Percentiles rank a stretch among this genome's conserved stretches.
Evolutionary conservation across 306 rosid genomes (phyloP).

Genomic region (Prunus armeniaca): DNA sequence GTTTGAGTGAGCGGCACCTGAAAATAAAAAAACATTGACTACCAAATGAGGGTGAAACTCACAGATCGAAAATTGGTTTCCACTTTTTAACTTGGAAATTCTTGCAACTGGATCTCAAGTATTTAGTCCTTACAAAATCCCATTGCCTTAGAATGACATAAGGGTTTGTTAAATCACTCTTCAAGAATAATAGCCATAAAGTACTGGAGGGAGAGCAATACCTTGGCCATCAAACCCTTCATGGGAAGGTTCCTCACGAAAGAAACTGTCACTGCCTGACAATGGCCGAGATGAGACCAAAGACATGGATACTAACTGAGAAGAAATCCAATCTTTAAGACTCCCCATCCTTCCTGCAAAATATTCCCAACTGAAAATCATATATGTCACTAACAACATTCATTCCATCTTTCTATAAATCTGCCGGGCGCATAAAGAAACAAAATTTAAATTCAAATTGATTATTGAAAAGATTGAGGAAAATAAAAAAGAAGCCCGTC

Average conservation of each 20-base stretch:
- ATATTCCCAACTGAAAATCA: constrained; percentile 11
- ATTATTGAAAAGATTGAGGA: not conserved
- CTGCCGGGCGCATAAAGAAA: not conserved
- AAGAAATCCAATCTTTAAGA: constrained; percentile 72
- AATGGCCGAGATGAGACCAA: constrained; percentile 62
- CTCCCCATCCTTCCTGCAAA: constrained; percentile 75
- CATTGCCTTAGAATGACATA: not conserved
- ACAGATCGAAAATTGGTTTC: not conserved
- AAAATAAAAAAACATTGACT: constrained; percentile 16
- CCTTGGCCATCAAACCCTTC: constrained; percentile 66
- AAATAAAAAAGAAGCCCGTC: not conserved
- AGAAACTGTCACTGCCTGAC: constrained; percentile 49
- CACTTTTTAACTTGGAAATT: not conserved
- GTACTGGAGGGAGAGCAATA: constrained; percentile 14
- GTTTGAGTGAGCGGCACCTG: constrained; percentile 46
- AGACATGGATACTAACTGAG: constrained; percentile 76
- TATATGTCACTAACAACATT: not conserved
- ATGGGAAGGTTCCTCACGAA: constrained; percentile 31
- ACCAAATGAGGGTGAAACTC: constrained; percentile 12
- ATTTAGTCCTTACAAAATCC: not conserved
- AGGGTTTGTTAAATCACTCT: not conserved
- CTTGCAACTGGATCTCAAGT: not conserved
- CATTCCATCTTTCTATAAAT: not conserved
- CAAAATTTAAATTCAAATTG: not conserved
- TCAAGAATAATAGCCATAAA: not conserved